A percentile compares a stretch with the other conserved stretches of the same genome.
phyloP scores from a whole-genome alignment of 495 filamentous ascomycete species.

The Rhypophila decipiens region DNA sequence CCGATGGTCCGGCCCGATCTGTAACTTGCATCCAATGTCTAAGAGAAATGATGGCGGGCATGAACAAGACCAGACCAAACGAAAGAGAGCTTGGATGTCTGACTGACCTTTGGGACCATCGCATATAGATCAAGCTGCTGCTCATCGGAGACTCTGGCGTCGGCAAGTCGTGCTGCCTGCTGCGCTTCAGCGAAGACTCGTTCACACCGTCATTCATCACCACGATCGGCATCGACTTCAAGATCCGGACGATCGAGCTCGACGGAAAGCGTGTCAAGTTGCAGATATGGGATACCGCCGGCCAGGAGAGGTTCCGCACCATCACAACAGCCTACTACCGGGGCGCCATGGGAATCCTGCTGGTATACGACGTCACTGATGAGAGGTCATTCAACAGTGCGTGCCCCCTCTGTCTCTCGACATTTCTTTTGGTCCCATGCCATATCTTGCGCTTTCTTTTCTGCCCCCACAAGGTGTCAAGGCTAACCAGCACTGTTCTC shows the following conservation, averaged over 20 bases:
- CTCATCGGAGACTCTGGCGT: slow-evolving; percentile 98
- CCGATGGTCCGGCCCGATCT: no score
- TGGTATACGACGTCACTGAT: slow-evolving; percentile 98
- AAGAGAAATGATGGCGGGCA: no score
- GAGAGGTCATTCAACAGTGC: slow-evolving; percentile 95
- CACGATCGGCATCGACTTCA: slow-evolving; percentile 99
- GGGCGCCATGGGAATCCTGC: slow-evolving; percentile 94
- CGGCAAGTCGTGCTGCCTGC: slow-evolving; percentile 95
- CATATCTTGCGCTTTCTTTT: no score
- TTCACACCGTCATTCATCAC: slow-evolving; percentile 99
- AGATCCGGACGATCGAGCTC: slow-evolving; percentile 96
- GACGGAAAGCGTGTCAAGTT: slow-evolving; percentile 98
- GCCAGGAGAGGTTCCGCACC: slow-evolving; percentile 95
- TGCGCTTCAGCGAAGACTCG: slow-evolving; percentile 97
- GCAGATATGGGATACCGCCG: slow-evolving; percentile 99
- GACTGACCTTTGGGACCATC: background rate
- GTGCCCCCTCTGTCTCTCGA: slow-evolving; percentile 20
- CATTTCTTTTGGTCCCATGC: no score
- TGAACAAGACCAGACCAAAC: no score
- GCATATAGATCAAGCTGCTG: slow-evolving; percentile 89
- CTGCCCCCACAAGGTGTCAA: no score
- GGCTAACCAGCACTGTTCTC: background rate
- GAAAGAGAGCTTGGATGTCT: no score
- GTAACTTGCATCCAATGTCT: no score
- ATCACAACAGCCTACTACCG: slow-evolving; percentile 99